Base-by-base conservation (phyloP, 1,139 yeast genomes). In the Blastobotrys malaysiensis region DNA sequence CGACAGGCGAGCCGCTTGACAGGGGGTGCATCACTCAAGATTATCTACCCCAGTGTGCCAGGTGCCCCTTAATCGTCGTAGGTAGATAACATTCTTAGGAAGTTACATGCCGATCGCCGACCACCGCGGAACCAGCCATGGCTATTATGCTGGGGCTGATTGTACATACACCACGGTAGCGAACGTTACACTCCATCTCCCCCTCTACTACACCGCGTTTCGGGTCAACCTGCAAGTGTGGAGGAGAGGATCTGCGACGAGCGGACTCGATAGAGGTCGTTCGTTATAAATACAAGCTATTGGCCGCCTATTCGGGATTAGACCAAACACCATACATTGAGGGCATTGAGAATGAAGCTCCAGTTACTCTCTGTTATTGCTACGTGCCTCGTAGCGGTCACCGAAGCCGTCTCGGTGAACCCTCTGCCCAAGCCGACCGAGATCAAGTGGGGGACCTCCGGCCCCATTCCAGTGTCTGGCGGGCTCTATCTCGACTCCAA, bases 361-460 rank as follows among this genome's bases (percentile, higher is more conserved):
- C 39, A 31, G 16, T 7, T 31, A 7, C 16, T 31, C 14, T 31
- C 39, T 31, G 39, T 31, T 31, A 31, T 31, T 31, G 39, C 39
- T 11, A n/a, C 39, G 14, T 31, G 39, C 39, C 39, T 31, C 16
- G 16, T 31, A 3, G 39, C 39, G 3, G 39, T 31, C 14, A n/a
- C 16, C 16, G 39, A 31, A 11, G 39, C 24, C 16, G 63, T 60
- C 22, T 51, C 52, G 46, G 64, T 60, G 43, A 60, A 64, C 47
- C 67, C 67, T 2, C 48, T 64, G 50, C 67, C 67, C 1, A 61
- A 59, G 7, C 67, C 67, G 9, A 45, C 49, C n/a, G 20, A 52
- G 13, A 58, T 62, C 27, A 53, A 55, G 21, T 64, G 67, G 67
- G 65, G 66, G 6, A 53, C 55, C 14, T 43, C 56, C 6, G 64